Percentiles rank a stretch among this genome's conserved stretches.
Conservation (phyloP, 495 filamentous ascomycete genomes). For the Talaromyces adpressus region DNA sequence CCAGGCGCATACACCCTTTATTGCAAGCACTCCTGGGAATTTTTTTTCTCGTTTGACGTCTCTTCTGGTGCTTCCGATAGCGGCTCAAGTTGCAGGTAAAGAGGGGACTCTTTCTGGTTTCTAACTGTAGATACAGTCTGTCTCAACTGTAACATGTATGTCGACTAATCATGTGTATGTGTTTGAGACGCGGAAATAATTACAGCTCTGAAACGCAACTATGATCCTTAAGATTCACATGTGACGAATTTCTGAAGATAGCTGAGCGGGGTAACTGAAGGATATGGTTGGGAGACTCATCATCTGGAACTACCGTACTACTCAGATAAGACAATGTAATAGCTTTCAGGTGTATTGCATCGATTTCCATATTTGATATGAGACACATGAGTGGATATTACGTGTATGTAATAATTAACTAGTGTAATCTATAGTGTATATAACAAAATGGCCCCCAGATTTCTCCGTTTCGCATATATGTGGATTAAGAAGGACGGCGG, state of each 20-base stretch:
- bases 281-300: not conserved
- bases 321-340: not conserved
- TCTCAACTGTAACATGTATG: not conserved
- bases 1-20: not conserved
- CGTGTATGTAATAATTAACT: not conserved
- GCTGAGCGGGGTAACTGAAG: not conserved
- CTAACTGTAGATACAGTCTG: not conserved
- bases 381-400: not conserved
- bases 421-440: not conserved
- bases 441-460: not conserved
- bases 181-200: not conserved
- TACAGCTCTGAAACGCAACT: not conserved
- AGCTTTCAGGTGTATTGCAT: not conserved
- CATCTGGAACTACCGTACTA: not conserved
- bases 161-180: not conserved
- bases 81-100: not conserved
- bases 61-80: not conserved
- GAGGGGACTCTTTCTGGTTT: not conserved
- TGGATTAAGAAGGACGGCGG: not conserved
- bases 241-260: not conserved
- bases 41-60: not conserved
- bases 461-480: not conserved
- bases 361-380: not conserved
- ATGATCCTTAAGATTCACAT: not conserved
- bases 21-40: not conserved